Base-by-base conservation (phyloP, 2,329 filamentous ascomycete species). In the Gliomastix tumulicola region DNA sequence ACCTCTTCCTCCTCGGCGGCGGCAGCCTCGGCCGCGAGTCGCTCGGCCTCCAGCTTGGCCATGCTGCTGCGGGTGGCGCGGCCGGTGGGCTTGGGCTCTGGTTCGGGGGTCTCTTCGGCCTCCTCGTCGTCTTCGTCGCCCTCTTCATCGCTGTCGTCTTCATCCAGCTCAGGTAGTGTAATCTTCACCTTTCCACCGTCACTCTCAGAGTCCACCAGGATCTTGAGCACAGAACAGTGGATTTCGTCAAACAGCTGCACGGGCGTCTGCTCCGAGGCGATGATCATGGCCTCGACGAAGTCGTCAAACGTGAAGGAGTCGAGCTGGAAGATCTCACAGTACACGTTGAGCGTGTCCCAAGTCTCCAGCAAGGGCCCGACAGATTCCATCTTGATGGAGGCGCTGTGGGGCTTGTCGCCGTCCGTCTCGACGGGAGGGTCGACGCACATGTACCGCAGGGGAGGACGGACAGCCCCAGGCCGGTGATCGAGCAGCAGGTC, bases 231-330 rank as follows among this genome's bases (percentile, higher is more conserved):
- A 0, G 90, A 82, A 56, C 92, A 98, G 57, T 97, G 90, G 6
- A 92, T 76, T 57, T 98, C 92, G 34, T 87, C 81, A 47, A 96
- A 82, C 1, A 98, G 68, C 54, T 96, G 84, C 36, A 92, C 92
- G 7, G 83, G 81, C 1, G 78, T 66, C 17, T 87, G 79, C 22
- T 82, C 75, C 0, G 80, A 88, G 0, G 84, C 75, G 40, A 89
- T 82, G 34, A 81, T 74, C 70, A 98, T 80, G 1, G 89, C 84
- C 55, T 97, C 84, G 5, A 95, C 72, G 50, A 89, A 97, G 57
- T 98, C 92, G 56, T 98, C 92, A 51, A 97, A 94, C 0, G 90
- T 97, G 54, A 98, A 98, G 0, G 90, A 97, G 58, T 98, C 92
- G 19, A 98, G 71, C 51, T 87, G 79, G 54, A 94, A 94, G 15